These are phyloP conservation scores for Pleoardoris graminearum DNA, from an alignment of 2,329 filamentous ascomycete species.

Conservation along the genomic window DNA sequence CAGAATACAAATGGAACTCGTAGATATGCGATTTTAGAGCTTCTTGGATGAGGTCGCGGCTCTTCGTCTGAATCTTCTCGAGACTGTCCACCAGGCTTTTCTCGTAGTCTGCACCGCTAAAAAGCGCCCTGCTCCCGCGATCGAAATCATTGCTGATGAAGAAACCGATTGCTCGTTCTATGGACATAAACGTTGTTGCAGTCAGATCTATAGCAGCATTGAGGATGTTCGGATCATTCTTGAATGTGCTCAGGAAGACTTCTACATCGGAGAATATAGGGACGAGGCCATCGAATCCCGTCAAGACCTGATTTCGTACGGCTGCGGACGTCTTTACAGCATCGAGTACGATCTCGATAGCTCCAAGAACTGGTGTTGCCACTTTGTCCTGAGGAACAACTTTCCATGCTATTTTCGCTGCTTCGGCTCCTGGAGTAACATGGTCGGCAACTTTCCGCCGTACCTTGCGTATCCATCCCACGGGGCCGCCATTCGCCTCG, in stretches of 20 bases:
- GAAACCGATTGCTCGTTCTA: constrained; percentile 9
- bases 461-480: constrained; percentile 2
- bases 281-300: constrained; percentile 5
- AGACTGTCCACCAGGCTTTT: constrained; percentile 3
- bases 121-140: background rate
- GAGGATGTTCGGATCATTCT: constrained; percentile 2
- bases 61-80: constrained; percentile 4
- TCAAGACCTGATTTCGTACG: constrained; percentile 2
- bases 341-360: constrained; percentile 3
- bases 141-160: background rate
- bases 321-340: constrained; percentile 2
- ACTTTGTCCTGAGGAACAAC: constrained; percentile 4
- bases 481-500: background rate
- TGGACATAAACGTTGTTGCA: background rate
- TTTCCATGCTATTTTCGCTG: constrained; percentile 5
- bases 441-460: constrained; percentile 6
- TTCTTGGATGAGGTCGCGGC: background rate
- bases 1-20: constrained; percentile 2
- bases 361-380: constrained; percentile 5
- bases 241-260: constrained; percentile 7
- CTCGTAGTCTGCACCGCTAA: constrained; percentile 7
- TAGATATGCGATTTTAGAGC: constrained; percentile 8
- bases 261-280: constrained; percentile 8
- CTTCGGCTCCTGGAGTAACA: constrained; percentile 5
- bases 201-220: constrained; percentile 5